Percentiles rank a stretch among this genome's conserved stretches.
Conservation (phyloP, 129 eudicot genomes). For the Flaveria sonorensis region DNA sequence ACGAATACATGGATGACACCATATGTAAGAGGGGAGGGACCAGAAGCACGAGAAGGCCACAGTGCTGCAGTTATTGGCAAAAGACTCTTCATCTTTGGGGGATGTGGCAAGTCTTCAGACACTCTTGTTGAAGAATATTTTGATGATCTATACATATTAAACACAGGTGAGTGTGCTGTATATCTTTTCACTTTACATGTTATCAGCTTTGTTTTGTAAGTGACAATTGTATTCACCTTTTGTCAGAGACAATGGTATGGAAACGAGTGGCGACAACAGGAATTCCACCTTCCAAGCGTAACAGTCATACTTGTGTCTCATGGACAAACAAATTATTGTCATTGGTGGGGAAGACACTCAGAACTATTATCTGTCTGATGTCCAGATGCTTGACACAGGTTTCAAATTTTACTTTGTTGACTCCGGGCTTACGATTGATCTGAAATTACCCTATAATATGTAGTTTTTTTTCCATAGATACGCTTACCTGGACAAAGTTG, state of each 20-base stretch:
- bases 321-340: constrained; percentile 90
- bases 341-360: constrained; percentile 92
- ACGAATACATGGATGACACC: constrained; percentile 88
- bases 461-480: constrained; percentile 51
- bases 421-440: neutral
- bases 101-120: constrained; percentile 75
- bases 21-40: constrained; percentile 76
- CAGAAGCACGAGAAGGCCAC: constrained; percentile 96
- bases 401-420: constrained; percentile 18
- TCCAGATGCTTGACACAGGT: constrained; percentile 97
- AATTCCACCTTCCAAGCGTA: constrained; percentile 87
- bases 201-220: neutral
- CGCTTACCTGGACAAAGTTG: constrained; percentile 84
- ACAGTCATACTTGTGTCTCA: constrained; percentile 94
- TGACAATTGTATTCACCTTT: constrained; percentile 11
- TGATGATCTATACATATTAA: constrained; percentile 85
- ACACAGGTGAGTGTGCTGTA: constrained; percentile 57
- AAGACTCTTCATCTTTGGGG: constrained; percentile 94
- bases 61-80: constrained; percentile 94
- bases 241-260: constrained; percentile 87
- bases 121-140: constrained; percentile 65
- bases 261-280: constrained; percentile 78
- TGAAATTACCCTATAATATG: constrained; percentile 20
- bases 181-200: neutral
- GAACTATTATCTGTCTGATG: constrained; percentile 83